phyloP scores from a whole-genome alignment of 257 asterid species.

The Jaltomata sinuosa region DNA sequence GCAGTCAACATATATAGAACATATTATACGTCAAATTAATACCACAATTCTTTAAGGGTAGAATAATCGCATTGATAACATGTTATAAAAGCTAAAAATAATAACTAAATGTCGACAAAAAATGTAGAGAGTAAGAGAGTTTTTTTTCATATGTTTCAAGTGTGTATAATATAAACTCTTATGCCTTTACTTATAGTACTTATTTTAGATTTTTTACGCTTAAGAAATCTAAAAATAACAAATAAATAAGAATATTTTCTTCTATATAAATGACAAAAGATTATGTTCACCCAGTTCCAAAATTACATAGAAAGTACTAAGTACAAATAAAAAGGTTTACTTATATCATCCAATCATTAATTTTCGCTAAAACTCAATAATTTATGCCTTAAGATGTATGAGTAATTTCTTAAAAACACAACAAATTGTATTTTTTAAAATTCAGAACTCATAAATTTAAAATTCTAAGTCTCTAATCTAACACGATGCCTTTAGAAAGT shows the following conservation, averaged over 20 bases:
- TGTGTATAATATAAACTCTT: too few relatives aligned
- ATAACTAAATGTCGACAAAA: too few relatives aligned
- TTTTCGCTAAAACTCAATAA: neutral
- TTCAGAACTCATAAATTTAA: neutral
- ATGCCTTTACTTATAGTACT: too few relatives aligned
- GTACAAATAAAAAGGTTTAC: neutral
- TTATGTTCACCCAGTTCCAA: neutral
- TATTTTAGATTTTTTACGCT: too few relatives aligned
- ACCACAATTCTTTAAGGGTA: too few relatives aligned
- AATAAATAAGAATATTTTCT: neutral
- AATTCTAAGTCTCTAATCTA: neutral
- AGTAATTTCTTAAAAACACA: neutral
- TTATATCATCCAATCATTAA: neutral
- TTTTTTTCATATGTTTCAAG: too few relatives aligned
- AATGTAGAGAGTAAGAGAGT: too few relatives aligned
- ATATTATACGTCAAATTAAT: too few relatives aligned
- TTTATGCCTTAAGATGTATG: neutral
- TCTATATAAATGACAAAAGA: neutral
- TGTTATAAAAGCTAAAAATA: too few relatives aligned
- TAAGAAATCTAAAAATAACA: neutral
- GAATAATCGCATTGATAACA: too few relatives aligned
- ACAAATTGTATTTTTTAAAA: neutral
- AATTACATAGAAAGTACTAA: neutral
- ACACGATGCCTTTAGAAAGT: too few relatives aligned
- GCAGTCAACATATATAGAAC: too few relatives aligned